Conservation (phyloP, 352 stramenopile species). For the Blastocystis sp. region DNA sequence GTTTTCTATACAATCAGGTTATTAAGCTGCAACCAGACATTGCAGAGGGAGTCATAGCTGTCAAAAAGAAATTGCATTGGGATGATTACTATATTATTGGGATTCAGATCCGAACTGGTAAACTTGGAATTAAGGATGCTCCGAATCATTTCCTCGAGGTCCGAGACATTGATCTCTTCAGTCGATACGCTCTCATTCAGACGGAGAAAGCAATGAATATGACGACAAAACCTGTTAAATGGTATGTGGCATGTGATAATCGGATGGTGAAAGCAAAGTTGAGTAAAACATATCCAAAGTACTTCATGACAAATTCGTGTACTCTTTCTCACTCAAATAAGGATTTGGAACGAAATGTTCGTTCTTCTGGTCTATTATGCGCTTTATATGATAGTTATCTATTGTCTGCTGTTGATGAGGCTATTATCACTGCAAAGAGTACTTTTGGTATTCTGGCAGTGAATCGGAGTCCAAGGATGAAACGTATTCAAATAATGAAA, state of each 20-base stretch:
- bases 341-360: background rate
- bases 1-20: constrained; percentile 32
- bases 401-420: background rate
- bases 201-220: background rate
- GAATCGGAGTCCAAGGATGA: constrained; percentile 25
- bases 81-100: constrained; percentile 46
- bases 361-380: background rate
- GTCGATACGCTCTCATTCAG: background rate
- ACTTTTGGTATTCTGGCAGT: constrained; percentile 10
- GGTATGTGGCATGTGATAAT: background rate
- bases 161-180: constrained; percentile 6
- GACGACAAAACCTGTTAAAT: constrained; percentile 37
- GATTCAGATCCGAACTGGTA: constrained; percentile 11
- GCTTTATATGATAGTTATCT: constrained; percentile 30
- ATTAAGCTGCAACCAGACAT: constrained; percentile 3
- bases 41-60: background rate
- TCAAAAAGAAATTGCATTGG: constrained; percentile 7
- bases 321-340: background rate
- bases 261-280: background rate
- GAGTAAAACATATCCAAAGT: background rate
- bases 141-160: background rate
- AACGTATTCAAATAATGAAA: background rate
- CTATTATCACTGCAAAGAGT: background rate
- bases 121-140: background rate
- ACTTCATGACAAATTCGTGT: background rate